Base-by-base conservation (phyloP, 768 basidiomycete genomes). In the Mycena venus region DNA sequence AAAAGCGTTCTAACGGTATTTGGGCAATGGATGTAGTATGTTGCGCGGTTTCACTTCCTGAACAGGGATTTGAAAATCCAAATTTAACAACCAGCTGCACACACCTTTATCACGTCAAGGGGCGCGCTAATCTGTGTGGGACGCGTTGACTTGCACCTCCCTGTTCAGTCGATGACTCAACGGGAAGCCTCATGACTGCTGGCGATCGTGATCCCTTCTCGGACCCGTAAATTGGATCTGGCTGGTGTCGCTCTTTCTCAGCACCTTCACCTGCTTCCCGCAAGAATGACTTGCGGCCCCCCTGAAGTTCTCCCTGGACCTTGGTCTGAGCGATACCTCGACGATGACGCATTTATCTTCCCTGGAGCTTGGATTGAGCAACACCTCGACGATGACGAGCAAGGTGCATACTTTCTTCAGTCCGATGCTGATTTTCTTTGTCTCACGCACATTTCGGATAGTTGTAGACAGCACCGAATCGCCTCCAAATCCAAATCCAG, bases 231-330 rank as follows among this genome's bases (percentile, higher is more conserved):
- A 65, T 44, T 6, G 47, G 27, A 10, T 56, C 47, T 15, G n/a
- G 14, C 29, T 25, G 25, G 17, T n/a, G 2, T 55, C 23, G 27
- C 36, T 44, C 72, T 55, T 49, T 67, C 17, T 25, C 44, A 63
- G 55, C 42, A 64, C 72, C 53, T 27, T 38, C 66, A 10, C 27
- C n/a, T 3, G 42, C 36, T n/a, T 12, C 61, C 53, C 21, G 40
- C 53, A 36, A 32, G 53, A 63, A 74, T 74, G 72, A 40, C 21
- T 23, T 73, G 68, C 66, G 58, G 0, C 25, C 66, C 66, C 40
- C 60, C 72, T 68, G 40, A 55, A 63, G 51, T 58, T 55, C 56
- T 73, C 32, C 71, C 65, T 29, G 65, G 71, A 47, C 58, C 71
- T 32, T 73, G 71, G 71, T 42, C 53, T 25, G 71, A 72, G 10